Evolutionary conservation across 1,284 basidiomycete species (phyloP).

Genomic region (Marasmius tenuissimus): DNA sequence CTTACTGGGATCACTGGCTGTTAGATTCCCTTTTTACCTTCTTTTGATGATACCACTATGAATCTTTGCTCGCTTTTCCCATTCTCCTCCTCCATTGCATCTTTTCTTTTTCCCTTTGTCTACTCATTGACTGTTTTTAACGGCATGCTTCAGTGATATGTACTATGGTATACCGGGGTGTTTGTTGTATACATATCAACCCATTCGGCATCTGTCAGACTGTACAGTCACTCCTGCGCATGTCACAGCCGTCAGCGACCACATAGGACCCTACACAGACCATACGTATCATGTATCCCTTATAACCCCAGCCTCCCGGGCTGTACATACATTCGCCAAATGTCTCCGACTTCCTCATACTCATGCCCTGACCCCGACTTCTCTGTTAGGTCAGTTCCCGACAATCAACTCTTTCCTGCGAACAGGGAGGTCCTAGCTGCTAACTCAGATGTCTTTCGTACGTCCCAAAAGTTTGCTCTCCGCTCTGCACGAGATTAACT

Average conservation of each 20-base stretch:
- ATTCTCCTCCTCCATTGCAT: slow-evolving; percentile 31
- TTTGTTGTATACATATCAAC: background rate
- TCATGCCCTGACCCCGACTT: slow-evolving; percentile 49
- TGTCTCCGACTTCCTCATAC: slow-evolving; percentile 23
- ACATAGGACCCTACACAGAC: background rate
- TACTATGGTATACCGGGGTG: background rate
- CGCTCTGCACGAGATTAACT: too few species aligned
- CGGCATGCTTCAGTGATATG: slow-evolving; percentile 10
- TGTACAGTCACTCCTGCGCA: background rate
- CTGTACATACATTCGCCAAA: too few species aligned
- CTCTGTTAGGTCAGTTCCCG: slow-evolving; percentile 48
- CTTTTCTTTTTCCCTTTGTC: slow-evolving; percentile 24
- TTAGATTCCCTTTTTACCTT: slow-evolving; percentile 64
- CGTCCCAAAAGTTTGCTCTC: slow-evolving; percentile 18
- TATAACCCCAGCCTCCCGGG: too few species aligned
- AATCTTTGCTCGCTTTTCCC: slow-evolving; percentile 34
- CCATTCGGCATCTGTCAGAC: background rate
- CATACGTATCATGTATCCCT: background rate
- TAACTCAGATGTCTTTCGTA: slow-evolving; percentile 59
- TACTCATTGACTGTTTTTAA: slow-evolving; percentile 17
- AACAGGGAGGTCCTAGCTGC: slow-evolving; percentile 43
- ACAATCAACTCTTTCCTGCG: slow-evolving; percentile 47
- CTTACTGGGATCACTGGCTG: slow-evolving; percentile 56
- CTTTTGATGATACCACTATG: slow-evolving; percentile 76
- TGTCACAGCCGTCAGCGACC: background rate